These are phyloP conservation scores for Chaetomidium leptoderma DNA, from an alignment of 495 filamentous ascomycete genomes.

Conservation along the genomic window DNA sequence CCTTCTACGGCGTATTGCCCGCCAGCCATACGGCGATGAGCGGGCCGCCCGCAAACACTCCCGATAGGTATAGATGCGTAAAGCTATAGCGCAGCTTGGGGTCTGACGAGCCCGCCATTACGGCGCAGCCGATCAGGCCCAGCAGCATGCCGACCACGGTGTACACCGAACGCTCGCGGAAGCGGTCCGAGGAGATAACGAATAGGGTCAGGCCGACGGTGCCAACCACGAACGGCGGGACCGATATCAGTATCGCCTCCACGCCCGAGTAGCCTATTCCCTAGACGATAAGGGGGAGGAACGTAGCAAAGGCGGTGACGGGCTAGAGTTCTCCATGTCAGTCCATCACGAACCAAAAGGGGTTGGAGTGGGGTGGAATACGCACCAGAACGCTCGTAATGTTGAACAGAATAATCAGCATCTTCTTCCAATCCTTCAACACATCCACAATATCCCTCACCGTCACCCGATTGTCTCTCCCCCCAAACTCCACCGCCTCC, in stretches of 20 bases:
- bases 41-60: constrained; percentile 2
- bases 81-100: constrained; percentile 1
- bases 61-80: background rate
- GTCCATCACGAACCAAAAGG: background rate
- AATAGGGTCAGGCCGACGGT: constrained; percentile 6
- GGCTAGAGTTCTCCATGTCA: background rate
- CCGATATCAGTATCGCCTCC: constrained; percentile 44
- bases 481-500: constrained; percentile 25
- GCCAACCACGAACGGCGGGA: constrained; percentile 16
- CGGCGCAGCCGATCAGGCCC: constrained; percentile 1
- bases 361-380: background rate
- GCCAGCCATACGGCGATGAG: constrained; percentile 17
- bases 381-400: constrained; percentile 21
- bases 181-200: background rate
- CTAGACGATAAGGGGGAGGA: constrained; percentile 33
- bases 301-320: constrained; percentile 33
- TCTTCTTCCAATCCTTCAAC: constrained; percentile 25
- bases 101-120: background rate
- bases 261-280: constrained; percentile 43
- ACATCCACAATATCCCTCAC: constrained; percentile 19
- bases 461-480: constrained; percentile 4
- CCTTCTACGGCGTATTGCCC: constrained; percentile 26
- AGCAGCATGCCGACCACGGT: constrained; percentile 1
- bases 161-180: constrained; percentile 9
- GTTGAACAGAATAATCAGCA: constrained; percentile 24